Base-by-base conservation (phyloP, 768 basidiomycete genomes). In the Russula olivacea region DNA sequence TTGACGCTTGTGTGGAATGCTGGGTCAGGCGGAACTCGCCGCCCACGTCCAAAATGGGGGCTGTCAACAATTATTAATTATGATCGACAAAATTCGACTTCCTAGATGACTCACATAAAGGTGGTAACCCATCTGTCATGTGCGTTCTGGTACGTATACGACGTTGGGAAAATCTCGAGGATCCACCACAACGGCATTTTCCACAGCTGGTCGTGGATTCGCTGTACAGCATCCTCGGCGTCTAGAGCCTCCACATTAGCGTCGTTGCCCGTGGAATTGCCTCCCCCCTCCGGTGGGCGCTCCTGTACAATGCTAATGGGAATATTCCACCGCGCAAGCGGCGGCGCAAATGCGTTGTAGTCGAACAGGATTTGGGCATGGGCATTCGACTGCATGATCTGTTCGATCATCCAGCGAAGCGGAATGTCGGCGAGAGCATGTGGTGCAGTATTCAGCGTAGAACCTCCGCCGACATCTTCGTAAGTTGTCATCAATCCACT, bases 1-100 rank as follows among this genome's bases (percentile, higher is more conserved):
- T 80, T 78, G 40, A 91, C 89, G 7, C 82, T 83, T 43, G 75
- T 68, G 68, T 91, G 89, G 69, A 91, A 85, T 10, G 77, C 77
- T 0, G 88, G 86, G 49, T 75, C 76, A 8, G 71, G 68, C 10
- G 70, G 68, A 58, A 90, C 80, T 17, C 70, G 64, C 14, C 89
- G 79, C 0, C 86, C 86, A 58, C 74, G 76, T 17, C 88, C 87
- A 1, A 85, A 60, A 68, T 89, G 79, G 55, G 78, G 72, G 48
- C 83, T 85, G 48, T 10, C n/a, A 40, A 2, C 47, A 10, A 64
- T 38, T 15, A 38, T 38, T 38, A 38, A 38, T 38, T 38, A 38
- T 54, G 53, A 32, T 38, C 41, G 23, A 6, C 34, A 47, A 15
- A 53, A n/a, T 8, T 28, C 52, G 11, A 15, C 14, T 12, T 34